phyloP scores from a whole-genome alignment of 768 basidiomycete genomes.

The Lactifluus echinatus region DNA sequence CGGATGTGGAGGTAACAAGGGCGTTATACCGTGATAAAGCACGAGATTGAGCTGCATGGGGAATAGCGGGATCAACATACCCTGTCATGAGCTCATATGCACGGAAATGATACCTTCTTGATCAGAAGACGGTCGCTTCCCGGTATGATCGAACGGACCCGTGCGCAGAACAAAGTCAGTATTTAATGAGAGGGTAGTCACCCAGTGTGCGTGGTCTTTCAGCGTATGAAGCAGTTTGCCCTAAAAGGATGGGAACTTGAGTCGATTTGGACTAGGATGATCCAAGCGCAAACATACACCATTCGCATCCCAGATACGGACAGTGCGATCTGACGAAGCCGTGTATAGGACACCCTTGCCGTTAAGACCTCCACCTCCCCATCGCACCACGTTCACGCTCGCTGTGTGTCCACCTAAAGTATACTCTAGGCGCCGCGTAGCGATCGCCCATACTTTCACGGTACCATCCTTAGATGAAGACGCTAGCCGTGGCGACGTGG shows the following conservation, averaged over 20 bases:
- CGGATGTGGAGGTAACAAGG: constrained; percentile 53
- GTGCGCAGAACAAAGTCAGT: constrained; percentile 94
- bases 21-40: constrained; percentile 73
- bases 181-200: constrained; percentile 91
- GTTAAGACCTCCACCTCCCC: constrained; percentile 78
- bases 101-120: constrained; percentile 57
- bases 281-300: constrained; percentile 33
- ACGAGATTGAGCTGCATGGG: constrained; percentile 54
- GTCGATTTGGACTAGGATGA: neutral
- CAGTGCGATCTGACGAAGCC: constrained; percentile 88
- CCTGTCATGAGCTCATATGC: neutral
- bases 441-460: constrained; percentile 87
- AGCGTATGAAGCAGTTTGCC: constrained; percentile 77
- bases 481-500: constrained; percentile 72
- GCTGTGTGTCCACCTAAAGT: constrained; percentile 90
- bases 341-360: constrained; percentile 79
- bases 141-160: constrained; percentile 87
- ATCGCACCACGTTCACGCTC: constrained; percentile 89
- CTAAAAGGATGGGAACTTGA: constrained; percentile 30
- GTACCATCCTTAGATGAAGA: constrained; percentile 96
- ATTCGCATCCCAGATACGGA: constrained; percentile 89
- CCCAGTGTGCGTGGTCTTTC: constrained; percentile 98
- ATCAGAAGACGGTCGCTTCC: constrained; percentile 68
- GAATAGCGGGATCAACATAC: constrained; percentile 4
- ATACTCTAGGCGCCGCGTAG: constrained; percentile 64